Evolutionary conservation across 1,284 basidiomycete genomes (phyloP).

Genomic region (Exobasidium rhododendri): DNA sequence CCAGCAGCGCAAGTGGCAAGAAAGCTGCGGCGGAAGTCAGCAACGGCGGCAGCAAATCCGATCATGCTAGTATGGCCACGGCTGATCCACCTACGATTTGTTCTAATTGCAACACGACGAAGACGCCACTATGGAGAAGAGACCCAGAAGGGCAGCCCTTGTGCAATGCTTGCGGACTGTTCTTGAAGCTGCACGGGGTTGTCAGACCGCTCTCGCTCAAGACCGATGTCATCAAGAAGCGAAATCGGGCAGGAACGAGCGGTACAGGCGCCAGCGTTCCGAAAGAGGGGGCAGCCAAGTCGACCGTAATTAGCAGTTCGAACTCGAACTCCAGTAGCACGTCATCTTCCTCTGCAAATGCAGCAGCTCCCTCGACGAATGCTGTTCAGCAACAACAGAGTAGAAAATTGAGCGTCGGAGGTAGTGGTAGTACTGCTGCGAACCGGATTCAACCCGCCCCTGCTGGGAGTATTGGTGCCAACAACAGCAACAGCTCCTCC

Average conservation of each 20-base stretch:
- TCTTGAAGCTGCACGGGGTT: conserved; percentile 87
- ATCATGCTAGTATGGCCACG: conserved; percentile 26
- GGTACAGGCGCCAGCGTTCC: background rate
- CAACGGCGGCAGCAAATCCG: conserved; percentile 4
- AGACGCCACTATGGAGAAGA: conserved; percentile 89
- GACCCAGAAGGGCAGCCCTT: conserved; percentile 92
- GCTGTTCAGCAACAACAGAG: too few species aligned
- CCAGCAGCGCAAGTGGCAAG: background rate
- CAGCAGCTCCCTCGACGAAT: background rate
- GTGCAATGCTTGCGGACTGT: conserved; percentile 60
- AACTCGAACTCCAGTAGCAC: background rate
- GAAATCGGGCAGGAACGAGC: conserved; percentile 55
- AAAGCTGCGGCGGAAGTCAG: background rate
- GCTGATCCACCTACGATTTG: conserved; percentile 67
- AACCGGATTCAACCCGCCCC: background rate
- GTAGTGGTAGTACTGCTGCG: background rate
- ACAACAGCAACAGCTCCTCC: background rate
- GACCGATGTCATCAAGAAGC: conserved; percentile 96
- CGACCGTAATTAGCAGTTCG: background rate
- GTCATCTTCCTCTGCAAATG: background rate
- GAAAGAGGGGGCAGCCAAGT: background rate
- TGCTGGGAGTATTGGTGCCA: background rate
- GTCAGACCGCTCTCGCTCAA: conserved; percentile 88
- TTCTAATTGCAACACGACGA: conserved; percentile 91
- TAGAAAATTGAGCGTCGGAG: too few species aligned